Conservation (phyloP, 2,329 filamentous ascomycete species). For the Sporothrix humicola region DNA sequence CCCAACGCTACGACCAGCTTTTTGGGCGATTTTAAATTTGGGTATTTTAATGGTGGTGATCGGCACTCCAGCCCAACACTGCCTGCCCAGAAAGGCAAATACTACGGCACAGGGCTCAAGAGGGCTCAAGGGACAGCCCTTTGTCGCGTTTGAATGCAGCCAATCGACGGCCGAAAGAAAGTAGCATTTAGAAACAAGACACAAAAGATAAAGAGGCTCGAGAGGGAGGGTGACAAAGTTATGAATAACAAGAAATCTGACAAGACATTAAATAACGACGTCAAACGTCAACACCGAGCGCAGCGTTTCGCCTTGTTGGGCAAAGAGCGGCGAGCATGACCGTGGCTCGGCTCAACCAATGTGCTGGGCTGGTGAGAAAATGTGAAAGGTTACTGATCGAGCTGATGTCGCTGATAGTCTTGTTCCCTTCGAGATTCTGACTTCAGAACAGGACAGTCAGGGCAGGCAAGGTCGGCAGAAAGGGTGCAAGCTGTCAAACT, state of each 20-base stretch:
- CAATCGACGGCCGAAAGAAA: neutral
- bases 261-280: neutral
- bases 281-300: neutral
- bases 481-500: neutral
- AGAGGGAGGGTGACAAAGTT: neutral
- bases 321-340: neutral
- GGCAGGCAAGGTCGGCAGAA: no score
- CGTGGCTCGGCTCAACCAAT: neutral
- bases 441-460: neutral
- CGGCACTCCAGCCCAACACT: neutral
- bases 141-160: neutral
- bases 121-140: neutral
- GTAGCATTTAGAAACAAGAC: neutral
- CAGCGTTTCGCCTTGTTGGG: slow-evolving; percentile 6
- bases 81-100: slow-evolving; percentile 2
- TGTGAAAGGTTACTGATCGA: neutral
- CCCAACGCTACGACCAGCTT: neutral
- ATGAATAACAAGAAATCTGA: neutral
- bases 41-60: neutral
- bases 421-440: neutral
- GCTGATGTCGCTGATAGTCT: neutral
- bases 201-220: neutral
- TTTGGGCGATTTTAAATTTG: neutral
- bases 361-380: neutral
- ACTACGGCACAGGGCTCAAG: neutral